Conservation (phyloP, 371 early-diverging fungal species). For the Lichtheimia corymbifera region DNA sequence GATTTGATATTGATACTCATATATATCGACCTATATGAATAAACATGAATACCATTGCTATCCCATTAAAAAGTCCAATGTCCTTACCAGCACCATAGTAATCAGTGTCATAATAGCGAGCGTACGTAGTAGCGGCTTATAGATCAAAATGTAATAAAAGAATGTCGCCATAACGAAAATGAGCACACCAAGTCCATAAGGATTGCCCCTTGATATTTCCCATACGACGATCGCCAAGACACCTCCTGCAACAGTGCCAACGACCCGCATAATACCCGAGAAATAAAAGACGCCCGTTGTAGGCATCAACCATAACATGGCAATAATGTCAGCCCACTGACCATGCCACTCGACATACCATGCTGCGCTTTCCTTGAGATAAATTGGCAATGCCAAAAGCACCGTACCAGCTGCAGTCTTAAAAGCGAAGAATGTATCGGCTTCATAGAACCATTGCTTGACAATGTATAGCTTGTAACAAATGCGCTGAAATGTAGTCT, state of each 20-base stretch:
- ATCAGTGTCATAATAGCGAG: constrained; percentile 31
- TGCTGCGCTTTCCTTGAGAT: constrained; percentile 19
- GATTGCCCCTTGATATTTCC: constrained; percentile 43
- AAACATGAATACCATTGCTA: too few relatives aligned
- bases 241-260: constrained; percentile 34
- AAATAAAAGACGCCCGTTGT: constrained; percentile 41
- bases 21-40: constrained; percentile 22
- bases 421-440: constrained; percentile 35
- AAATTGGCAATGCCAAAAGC: constrained; percentile 40
- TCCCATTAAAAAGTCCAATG: background rate
- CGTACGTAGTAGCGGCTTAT: constrained; percentile 23
- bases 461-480: constrained; percentile 21
- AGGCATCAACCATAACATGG: constrained; percentile 46
- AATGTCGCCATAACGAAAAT: constrained; percentile 26
- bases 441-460: constrained; percentile 28
- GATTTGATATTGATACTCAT: constrained; percentile 27
- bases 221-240: constrained; percentile 42
- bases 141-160: constrained; percentile 35
- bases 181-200: constrained; percentile 35
- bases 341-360: constrained; percentile 44
- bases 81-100: constrained; percentile 29
- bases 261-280: constrained; percentile 27
- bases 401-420: constrained; percentile 40
- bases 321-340: constrained; percentile 45
- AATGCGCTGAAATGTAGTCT: constrained; percentile 23